Evolutionary conservation across 495 filamentous ascomycete genomes (phyloP).

Genomic region (Sordaria brevicollis): DNA sequence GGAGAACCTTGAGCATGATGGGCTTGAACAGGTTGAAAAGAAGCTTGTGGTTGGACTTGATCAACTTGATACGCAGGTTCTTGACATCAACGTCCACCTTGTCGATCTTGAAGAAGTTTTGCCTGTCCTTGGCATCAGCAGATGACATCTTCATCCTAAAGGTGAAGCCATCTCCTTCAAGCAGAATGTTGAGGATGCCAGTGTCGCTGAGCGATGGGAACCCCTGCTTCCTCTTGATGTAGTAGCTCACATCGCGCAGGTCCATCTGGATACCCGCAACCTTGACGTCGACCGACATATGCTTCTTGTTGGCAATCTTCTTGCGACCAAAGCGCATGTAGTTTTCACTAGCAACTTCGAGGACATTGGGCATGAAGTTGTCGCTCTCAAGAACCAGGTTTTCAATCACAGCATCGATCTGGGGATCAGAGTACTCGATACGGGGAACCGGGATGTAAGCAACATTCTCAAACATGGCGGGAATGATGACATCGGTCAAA

Average conservation of each 20-base stretch:
- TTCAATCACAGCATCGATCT: constrained; percentile 82
- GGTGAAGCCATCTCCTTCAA: constrained; percentile 77
- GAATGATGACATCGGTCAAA: constrained; percentile 75
- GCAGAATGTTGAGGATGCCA: constrained; percentile 82
- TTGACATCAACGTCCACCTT: constrained; percentile 77
- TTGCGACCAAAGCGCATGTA: constrained; percentile 94
- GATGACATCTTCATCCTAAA: constrained; percentile 88
- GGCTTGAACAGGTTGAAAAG: constrained; percentile 86
- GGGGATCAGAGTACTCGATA: constrained; percentile 82
- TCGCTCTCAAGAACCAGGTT: constrained; percentile 93
- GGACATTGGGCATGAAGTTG: constrained; percentile 90
- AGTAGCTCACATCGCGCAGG: constrained; percentile 81
- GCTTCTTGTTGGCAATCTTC: constrained; percentile 57
- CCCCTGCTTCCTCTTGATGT: constrained; percentile 90
- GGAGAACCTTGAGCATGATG: constrained; percentile 69
- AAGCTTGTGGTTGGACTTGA: constrained; percentile 89
- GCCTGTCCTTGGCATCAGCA: constrained; percentile 61
- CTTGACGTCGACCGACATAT: constrained; percentile 73
- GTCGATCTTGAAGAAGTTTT: constrained; percentile 89
- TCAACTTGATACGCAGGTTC: constrained; percentile 79
- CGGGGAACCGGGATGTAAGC: constrained; percentile 90
- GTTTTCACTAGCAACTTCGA: constrained; percentile 87
- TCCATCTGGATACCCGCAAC: constrained; percentile 87
- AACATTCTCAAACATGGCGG: constrained; percentile 72
- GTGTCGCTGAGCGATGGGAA: constrained; percentile 85